Base-by-base conservation (phyloP, 2,329 filamentous ascomycete species). In the Erysiphe pulchra region DNA sequence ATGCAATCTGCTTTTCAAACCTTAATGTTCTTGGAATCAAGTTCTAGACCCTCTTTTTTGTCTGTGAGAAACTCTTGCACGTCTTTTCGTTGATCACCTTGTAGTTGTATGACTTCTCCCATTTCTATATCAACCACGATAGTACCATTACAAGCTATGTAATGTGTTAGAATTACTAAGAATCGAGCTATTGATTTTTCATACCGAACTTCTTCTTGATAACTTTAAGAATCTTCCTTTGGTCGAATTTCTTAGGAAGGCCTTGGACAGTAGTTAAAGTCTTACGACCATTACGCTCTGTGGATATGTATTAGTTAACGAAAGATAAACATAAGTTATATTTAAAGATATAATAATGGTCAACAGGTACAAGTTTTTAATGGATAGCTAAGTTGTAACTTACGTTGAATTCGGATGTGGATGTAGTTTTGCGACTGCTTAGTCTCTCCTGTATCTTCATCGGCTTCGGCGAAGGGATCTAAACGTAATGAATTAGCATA, bases 401-500 rank as follows among this genome's bases (percentile, higher is more conserved):
- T 77, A 95, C 87, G 90, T 65, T 98, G 90, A 64, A 95, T 95
- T 68, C 90, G 86, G 67, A 98, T 95, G 70, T 95, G 90, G 65
- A 95, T 93, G 66, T 94, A 93, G 68, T 92, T 92, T 69, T 92
- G 83, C 64, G 81, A 77, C 73, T 90, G 81, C 69, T 90, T 90
- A 64, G 77, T 80, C 70, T 92, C 82, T 73, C 85, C 86, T 66
- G 80, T 85, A 67, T 92, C 86, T 79, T 94, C 87, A 83, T 94
- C 90, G 77, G 86, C 90, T 83, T 95, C 90, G 80, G 90, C 90
- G 84, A 98, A 98, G 80, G 90, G 90, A 80, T 98, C 90, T 94
- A 62, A 57, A 44, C 40, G 11, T 47, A 47, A 45, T 47, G 44
- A 40, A 47, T 41, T 52, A 51, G 54, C 50, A 42, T 3, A 16